Percentiles rank a stretch among this genome's conserved stretches.
Evolutionary conservation across 176 grass and related monocot species (phyloP).

Genomic region (Triticum urartu): DNA sequence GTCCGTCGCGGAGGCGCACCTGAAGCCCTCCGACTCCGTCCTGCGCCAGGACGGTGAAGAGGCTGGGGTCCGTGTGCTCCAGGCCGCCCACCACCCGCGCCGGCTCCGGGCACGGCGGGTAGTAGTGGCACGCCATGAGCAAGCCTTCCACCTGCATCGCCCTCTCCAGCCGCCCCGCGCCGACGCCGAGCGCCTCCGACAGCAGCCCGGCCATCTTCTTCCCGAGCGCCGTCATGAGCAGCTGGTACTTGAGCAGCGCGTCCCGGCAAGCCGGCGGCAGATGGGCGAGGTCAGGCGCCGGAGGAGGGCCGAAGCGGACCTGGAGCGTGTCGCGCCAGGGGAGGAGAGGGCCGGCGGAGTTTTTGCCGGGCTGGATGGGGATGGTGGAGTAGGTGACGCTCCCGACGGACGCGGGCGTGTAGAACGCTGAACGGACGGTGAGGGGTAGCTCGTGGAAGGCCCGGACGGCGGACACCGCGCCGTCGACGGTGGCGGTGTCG

Average conservation of each 20-base stretch:
- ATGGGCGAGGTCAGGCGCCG: conserved; percentile 6
- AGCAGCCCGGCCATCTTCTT: conserved; percentile 34
- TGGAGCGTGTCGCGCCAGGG: conserved; percentile 46
- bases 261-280: conserved; percentile 15
- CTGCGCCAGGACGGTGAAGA: conserved; percentile 41
- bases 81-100: conserved; percentile 15
- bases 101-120: conserved; percentile 53
- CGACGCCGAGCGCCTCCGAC: conserved; percentile 45
- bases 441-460: conserved; percentile 46
- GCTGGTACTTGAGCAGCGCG: conserved; percentile 36
- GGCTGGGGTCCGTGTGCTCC: conserved; percentile 46
- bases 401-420: background rate
- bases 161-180: conserved; percentile 22
- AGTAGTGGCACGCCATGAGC: conserved; percentile 57
- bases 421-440: conserved; percentile 21
- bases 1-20: background rate
- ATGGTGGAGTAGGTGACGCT: conserved; percentile 48
- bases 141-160: conserved; percentile 27
- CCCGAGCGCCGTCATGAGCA: background rate
- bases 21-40: conserved; percentile 22
- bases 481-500: conserved; percentile 6
- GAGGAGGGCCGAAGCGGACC: conserved; percentile 20
- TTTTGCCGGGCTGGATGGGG: background rate
- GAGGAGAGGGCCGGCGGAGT: background rate
- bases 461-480: conserved; percentile 30